Evolutionary conservation across 768 basidiomycete genomes (phyloP).

Genomic region (Naganishia antarctica): DNA sequence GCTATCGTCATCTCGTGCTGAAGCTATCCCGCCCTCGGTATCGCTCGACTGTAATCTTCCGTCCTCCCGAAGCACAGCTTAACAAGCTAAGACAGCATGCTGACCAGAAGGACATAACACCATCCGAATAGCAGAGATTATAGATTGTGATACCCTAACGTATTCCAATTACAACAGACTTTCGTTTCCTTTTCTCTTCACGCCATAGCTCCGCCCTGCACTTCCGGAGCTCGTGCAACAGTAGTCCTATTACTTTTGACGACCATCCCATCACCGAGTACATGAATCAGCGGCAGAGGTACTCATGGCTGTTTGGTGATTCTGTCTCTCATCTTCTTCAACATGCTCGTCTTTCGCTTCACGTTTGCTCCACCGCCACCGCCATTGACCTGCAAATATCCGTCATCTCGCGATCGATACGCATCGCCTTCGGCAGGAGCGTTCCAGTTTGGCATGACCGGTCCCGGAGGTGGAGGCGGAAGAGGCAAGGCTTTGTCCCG

Average conservation of each 20-base stretch:
- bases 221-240: neutral
- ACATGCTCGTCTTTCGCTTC: slow-evolving; percentile 43
- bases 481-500: slow-evolving; percentile 31
- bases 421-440: slow-evolving; percentile 18
- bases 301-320: slow-evolving; percentile 27
- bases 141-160: no score
- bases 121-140: no score
- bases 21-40: no score
- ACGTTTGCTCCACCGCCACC: slow-evolving; percentile 31
- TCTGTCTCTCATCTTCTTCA: slow-evolving; percentile 46
- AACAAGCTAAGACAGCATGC: no score
- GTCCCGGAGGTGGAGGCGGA: slow-evolving; percentile 40
- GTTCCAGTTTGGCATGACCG: slow-evolving; percentile 45
- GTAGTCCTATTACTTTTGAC: neutral
- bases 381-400: neutral
- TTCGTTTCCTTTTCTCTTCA: no score
- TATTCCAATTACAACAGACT: no score
- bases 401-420: slow-evolving; percentile 1
- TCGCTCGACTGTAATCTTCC: no score
- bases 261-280: no score
- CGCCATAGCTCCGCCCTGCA: neutral
- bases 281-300: no score
- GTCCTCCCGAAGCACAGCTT: no score
- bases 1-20: no score
- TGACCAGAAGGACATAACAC: no score